Evolutionary conservation across 306 rosid genomes (phyloP).

Genomic region (Cicer bijugum): DNA sequence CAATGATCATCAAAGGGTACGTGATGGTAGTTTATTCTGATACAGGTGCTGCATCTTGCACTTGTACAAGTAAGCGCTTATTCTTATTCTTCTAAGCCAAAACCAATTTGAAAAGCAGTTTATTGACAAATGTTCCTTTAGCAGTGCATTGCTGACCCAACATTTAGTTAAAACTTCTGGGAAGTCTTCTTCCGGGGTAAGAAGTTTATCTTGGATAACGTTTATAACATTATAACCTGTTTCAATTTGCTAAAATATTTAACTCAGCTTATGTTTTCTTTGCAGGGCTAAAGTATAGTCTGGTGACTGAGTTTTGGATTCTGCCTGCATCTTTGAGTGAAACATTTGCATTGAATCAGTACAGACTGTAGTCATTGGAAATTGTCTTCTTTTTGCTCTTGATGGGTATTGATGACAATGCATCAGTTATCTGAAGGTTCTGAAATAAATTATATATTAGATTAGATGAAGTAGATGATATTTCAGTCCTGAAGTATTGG

Average conservation of each 20-base stretch:
- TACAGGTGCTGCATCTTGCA: constrained; percentile 90
- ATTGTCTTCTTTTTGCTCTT: constrained; percentile 48
- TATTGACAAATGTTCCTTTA: constrained; percentile 42
- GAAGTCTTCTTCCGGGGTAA: constrained; percentile 68
- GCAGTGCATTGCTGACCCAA: constrained; percentile 81
- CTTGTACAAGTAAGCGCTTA: constrained; percentile 67
- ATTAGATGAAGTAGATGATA: constrained; percentile 62
- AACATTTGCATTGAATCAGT: constrained; percentile 55
- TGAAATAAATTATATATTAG: constrained; percentile 47
- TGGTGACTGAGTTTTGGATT: constrained; percentile 55
- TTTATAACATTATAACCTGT: neutral
- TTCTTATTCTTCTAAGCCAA: constrained; percentile 16
- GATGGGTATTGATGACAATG: constrained; percentile 59
- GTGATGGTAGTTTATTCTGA: constrained; percentile 80
- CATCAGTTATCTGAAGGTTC: constrained; percentile 52
- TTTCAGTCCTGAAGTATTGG: constrained; percentile 53
- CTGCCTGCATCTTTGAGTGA: constrained; percentile 62
- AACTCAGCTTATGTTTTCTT: constrained; percentile 28
- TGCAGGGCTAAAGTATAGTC: constrained; percentile 65
- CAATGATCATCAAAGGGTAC: constrained; percentile 76
- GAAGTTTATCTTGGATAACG: constrained; percentile 5
- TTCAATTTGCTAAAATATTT: constrained; percentile 9
- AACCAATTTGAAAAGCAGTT: constrained; percentile 10
- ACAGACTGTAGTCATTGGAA: constrained; percentile 51
- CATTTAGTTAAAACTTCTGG: constrained; percentile 61